Base-by-base conservation (phyloP, 2,329 filamentous ascomycete genomes). In the Dothidotthia symphoricarpi region DNA sequence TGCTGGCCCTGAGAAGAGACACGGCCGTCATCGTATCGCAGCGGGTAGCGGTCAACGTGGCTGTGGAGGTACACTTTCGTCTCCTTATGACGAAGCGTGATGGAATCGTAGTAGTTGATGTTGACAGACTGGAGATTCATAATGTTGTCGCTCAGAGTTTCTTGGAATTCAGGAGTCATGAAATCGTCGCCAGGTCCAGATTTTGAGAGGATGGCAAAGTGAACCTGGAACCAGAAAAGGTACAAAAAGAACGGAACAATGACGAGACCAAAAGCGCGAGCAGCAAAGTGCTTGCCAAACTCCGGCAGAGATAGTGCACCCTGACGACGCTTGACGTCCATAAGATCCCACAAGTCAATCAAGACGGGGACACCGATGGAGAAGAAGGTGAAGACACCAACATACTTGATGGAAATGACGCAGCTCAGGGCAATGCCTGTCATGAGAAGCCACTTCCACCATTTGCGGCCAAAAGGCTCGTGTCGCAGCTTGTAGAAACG, bases 151-250 rank as follows among this genome's bases (percentile, higher is more conserved):
- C 86, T 89, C 49, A 98, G 75, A 2, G 93, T 97, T 72, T 95
- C 90, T 72, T 98, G 93, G 74, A 98, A 98, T 61, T 93, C 88
- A 1, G 93, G 93, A 3, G 86, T 89, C 93, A 98, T 98, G 72
- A 98, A 98, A 61, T 97, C 91, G 63, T 98, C 93, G 36, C 93
- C 93, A 29, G 93, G 91, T 24, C 93, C 93, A 35, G 93, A 97
- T 43, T 84, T 80, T 51, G 74, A 85, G 47, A 98, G 77, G 57
- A 98, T 88, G 29, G 88, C 78, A 68, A 98, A 98, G 72, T 98
- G 93, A 19, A 98, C 90, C 76, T 98, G 93, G 83, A 98, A 98
- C 93, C 93, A 98, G 77, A 98, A 97, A 31, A 98, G 80, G 70
- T 98, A 98, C 71, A 98, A 94, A 61, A 97, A 76, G 76, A 98